phyloP scores from a whole-genome alignment of 768 basidiomycete species.

The Astraeus odoratus region DNA sequence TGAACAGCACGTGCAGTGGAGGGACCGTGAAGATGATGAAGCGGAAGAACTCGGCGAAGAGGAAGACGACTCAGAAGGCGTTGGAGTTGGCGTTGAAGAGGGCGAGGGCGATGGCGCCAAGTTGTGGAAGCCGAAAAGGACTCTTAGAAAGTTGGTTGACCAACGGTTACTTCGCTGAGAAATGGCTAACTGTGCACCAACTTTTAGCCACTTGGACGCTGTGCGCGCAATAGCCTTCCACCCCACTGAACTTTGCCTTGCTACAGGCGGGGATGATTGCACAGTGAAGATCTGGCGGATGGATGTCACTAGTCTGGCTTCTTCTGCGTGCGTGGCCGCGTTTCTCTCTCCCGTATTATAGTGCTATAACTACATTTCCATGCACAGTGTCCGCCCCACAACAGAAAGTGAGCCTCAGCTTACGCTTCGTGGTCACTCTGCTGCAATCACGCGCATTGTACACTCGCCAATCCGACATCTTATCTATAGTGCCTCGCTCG shows the following conservation, averaged over 20 bases:
- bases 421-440: constrained; percentile 90
- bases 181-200: constrained; percentile 3
- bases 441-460: constrained; percentile 80
- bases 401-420: constrained; percentile 91
- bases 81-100: constrained; percentile 47
- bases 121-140: constrained; percentile 81
- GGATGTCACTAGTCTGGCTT: constrained; percentile 68
- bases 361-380: constrained; percentile 5
- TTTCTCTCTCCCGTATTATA: constrained; percentile 1
- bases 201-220: constrained; percentile 80
- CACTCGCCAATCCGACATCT: constrained; percentile 70
- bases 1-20: constrained; percentile 36
- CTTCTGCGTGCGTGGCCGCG: constrained; percentile 58
- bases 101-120: constrained; percentile 65
- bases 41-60: constrained; percentile 66
- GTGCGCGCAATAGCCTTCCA: constrained; percentile 90
- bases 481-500: constrained; percentile 88
- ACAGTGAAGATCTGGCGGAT: constrained; percentile 95
- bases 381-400: constrained; percentile 57
- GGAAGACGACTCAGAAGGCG: constrained; percentile 53
- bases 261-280: constrained; percentile 92
- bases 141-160: constrained; percentile 74
- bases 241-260: constrained; percentile 75
- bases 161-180: neutral
- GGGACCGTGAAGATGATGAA: constrained; percentile 51